These are phyloP conservation scores for Emericellopsis atlantica DNA, from an alignment of 2,329 filamentous ascomycete genomes.

Conservation along the genomic window DNA sequence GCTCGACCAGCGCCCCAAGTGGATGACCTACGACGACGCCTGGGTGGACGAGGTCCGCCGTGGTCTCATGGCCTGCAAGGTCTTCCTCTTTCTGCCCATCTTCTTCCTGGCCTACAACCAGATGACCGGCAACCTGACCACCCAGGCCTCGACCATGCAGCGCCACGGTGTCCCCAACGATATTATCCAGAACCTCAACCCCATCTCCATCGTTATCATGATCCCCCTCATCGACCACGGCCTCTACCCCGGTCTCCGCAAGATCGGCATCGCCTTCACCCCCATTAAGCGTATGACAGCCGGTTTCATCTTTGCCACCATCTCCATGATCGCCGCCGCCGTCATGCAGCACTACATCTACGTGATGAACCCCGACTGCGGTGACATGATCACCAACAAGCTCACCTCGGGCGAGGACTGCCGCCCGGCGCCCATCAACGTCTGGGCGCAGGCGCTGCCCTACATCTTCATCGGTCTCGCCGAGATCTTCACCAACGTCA, in stretches of 20 bases:
- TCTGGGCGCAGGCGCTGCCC: slow-evolving; percentile 43
- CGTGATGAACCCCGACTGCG: slow-evolving; percentile 42
- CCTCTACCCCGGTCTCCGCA: slow-evolving; percentile 57
- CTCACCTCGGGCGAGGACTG: slow-evolving; percentile 26
- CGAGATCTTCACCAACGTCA: slow-evolving; percentile 42
- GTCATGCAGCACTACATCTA: slow-evolving; percentile 54
- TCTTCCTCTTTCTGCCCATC: slow-evolving; percentile 59
- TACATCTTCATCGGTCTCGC: slow-evolving; percentile 38
- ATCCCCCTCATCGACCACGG: slow-evolving; percentile 59
- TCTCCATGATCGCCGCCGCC: slow-evolving; percentile 46
- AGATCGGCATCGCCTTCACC: slow-evolving; percentile 50
- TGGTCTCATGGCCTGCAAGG: slow-evolving; percentile 55
- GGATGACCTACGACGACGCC: slow-evolving; percentile 75
- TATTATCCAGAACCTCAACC: slow-evolving; percentile 63
- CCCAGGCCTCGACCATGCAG: slow-evolving; percentile 54
- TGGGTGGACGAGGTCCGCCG: slow-evolving; percentile 72
- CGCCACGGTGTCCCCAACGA: slow-evolving; percentile 67
- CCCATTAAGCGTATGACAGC: slow-evolving; percentile 65
- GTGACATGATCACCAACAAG: slow-evolving; percentile 31
- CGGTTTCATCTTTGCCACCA: slow-evolving; percentile 53
- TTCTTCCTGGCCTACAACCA: slow-evolving; percentile 49
- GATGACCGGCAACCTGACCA: slow-evolving; percentile 47
- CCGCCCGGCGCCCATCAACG: slow-evolving; percentile 48
- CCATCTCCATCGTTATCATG: slow-evolving; percentile 63
- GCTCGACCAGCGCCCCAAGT: slow-evolving; percentile 41